These are phyloP conservation scores for Sideroxylon spinosum DNA, from an alignment of 179 eudicot genomes.

Conservation along the genomic window DNA sequence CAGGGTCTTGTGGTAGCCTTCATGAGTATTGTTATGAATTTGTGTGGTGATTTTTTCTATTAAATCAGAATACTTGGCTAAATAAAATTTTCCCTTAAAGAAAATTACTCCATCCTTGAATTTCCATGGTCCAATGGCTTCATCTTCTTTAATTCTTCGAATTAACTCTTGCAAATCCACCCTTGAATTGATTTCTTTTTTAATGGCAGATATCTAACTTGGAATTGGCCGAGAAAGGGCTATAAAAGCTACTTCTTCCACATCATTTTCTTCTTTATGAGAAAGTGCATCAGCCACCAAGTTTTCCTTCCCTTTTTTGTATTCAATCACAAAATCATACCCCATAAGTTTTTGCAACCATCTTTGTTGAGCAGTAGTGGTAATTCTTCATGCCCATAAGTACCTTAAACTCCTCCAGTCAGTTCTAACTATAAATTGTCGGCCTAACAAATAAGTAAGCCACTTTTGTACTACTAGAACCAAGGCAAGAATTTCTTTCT, in stretches of 20 bases:
- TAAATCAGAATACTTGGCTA: not conserved
- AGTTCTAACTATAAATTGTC: not conserved
- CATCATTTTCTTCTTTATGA: not conserved
- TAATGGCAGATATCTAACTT: not conserved
- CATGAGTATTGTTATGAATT: not conserved
- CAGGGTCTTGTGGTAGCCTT: not conserved
- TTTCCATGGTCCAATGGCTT: not conserved
- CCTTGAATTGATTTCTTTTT: not conserved
- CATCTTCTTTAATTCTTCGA: not conserved
- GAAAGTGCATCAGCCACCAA: not conserved
- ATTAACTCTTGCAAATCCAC: not conserved
- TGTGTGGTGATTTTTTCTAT: not conserved
- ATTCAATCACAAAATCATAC: not conserved
- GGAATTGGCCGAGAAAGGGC: not conserved
- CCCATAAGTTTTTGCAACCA: constrained; percentile 1
- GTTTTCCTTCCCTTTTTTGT: not conserved
- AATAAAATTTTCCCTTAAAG: not conserved
- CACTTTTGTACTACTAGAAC: constrained; percentile 10
- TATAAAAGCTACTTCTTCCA: not conserved
- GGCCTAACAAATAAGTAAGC: not conserved
- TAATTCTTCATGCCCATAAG: not conserved
- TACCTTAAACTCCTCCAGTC: not conserved
- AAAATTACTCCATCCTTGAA: not conserved
- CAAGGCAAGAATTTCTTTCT: not conserved
- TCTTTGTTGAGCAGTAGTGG: not conserved